phyloP scores from a whole-genome alignment of 1,284 basidiomycete genomes.

The Vanrija sp. region DNA sequence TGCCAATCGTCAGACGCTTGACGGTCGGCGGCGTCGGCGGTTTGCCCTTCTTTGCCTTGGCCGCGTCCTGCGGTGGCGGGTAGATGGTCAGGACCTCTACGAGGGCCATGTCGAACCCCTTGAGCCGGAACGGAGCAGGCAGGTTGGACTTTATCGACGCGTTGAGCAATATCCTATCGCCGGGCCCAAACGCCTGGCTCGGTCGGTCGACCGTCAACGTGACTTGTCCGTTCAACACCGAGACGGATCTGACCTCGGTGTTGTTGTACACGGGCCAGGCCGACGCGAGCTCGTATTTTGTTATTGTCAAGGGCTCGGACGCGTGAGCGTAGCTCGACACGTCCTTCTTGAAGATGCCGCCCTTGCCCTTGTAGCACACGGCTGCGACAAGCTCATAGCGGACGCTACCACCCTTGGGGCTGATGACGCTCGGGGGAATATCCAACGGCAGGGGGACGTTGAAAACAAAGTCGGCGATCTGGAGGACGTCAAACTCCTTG shows the following conservation, averaged over 20 bases:
- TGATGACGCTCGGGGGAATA: slow-evolving; percentile 71
- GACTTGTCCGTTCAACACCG: slow-evolving; percentile 58
- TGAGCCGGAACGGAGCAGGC: slow-evolving; percentile 65
- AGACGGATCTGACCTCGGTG: slow-evolving; percentile 64
- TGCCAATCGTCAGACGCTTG: slow-evolving; percentile 47
- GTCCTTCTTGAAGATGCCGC: slow-evolving; percentile 68
- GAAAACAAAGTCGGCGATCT: slow-evolving; percentile 64
- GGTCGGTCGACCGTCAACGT: slow-evolving; percentile 65
- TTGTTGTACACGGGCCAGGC: slow-evolving; percentile 83
- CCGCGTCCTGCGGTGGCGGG: slow-evolving; percentile 16
- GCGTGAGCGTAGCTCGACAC: slow-evolving; percentile 60
- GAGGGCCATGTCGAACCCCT: slow-evolving; percentile 73
- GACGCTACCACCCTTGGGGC: slow-evolving; percentile 70
- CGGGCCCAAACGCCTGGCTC: slow-evolving; percentile 73
- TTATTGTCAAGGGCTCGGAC: slow-evolving; percentile 66
- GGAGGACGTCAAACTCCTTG: slow-evolving; percentile 61
- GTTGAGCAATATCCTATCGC: slow-evolving; percentile 67
- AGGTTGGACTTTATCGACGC: slow-evolving; percentile 55
- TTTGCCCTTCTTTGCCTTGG: slow-evolving; percentile 50
- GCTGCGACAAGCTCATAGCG: slow-evolving; percentile 80
- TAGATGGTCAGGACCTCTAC: slow-evolving; percentile 60
- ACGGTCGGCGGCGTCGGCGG: slow-evolving; percentile 58
- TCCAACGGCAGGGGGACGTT: slow-evolving; percentile 78
- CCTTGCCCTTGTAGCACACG: slow-evolving; percentile 75
- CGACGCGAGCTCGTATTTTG: slow-evolving; percentile 83